These are phyloP conservation scores for Blastobotrys parvus DNA, from an alignment of 805 yeast species.

Conservation along the genomic window DNA sequence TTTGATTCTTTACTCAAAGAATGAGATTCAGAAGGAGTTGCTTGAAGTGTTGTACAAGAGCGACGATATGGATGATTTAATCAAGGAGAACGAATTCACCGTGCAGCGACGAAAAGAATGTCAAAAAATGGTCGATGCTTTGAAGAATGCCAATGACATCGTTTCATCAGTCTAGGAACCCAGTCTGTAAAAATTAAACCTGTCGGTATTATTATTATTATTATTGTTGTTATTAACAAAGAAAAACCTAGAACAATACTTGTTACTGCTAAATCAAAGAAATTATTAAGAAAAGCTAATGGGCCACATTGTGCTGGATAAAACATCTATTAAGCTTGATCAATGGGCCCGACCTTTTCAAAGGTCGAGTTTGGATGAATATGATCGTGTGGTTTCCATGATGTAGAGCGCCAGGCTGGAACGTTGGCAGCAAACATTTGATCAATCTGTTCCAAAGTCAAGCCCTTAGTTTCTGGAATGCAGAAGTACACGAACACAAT, in stretches of 20 bases:
- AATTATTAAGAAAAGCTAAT: no score
- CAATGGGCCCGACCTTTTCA: no score
- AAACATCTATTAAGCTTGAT: no score
- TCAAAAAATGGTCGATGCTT: conserved; percentile 87
- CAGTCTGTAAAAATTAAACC: no score
- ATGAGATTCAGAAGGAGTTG: conserved; percentile 84
- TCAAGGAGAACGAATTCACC: conserved; percentile 85
- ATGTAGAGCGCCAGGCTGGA: background rate
- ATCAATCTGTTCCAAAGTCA: conserved; percentile 66
- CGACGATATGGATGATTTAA: conserved; percentile 62
- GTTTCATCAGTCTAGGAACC: conserved; percentile 38
- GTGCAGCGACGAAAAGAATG: conserved; percentile 93
- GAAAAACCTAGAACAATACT: no score
- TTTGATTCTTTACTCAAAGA: conserved; percentile 70
- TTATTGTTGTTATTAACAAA: no score
- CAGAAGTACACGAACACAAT: conserved; percentile 63
- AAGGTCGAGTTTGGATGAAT: no score
- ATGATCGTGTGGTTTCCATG: no score
- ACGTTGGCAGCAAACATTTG: background rate
- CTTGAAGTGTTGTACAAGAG: conserved; percentile 79
- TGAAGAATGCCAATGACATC: conserved; percentile 81
- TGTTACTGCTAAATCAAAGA: no score
- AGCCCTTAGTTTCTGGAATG: conserved; percentile 73
- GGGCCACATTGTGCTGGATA: no score
- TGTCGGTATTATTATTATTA: no score